Evolutionary conservation across 768 basidiomycete genomes (phyloP), one percentile per base, ranked within the genome.

Genomic region (Polyporus arcularius): DNA sequence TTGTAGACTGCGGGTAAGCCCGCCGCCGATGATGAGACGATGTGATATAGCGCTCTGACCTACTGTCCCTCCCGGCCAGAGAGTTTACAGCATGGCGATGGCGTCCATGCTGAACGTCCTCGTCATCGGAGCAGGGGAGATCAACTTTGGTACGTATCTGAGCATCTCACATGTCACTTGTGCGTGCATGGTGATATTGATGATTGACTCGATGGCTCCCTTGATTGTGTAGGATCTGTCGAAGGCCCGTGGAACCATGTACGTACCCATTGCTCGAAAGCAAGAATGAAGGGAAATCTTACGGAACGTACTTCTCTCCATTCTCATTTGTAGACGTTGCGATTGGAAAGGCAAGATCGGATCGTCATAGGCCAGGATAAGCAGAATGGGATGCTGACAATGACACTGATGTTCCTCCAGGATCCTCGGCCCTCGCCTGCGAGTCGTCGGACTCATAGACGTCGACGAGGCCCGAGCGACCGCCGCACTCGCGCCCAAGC

Each of bases 41-140:
- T 26, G 21, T 26, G 21, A 26, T 26, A 26, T 26, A 26, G 21
- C 21, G 21, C 21, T 26, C 21, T 26, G 21, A 26, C 21, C 21
- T 26, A 26, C 21, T 26, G 21, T 26, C 21, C 21, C 21, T 26
- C 21, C 21, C 21, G 21, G 21, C 21, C 21, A 26, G 21, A 26
- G 21, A 35, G 35, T 35, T 35, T 11, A 35, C 35, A 35, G 11
- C 35, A 35, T 35, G 21, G 21, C 3, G 12, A 53, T 57, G 55
- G 7, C 51, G n/a, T 21, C 32, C 2, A 11, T 49, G 1, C n/a
- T 79, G 67, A 80, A 80, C 66, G 71, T 82, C 2, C 70, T 79
- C 60, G 76, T 80, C 68, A 70, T 82, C 57, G 81, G 81, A n/a
- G 81, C 81, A 1, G 81, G 80, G 15, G 79, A 81, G 70, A 80